Conservation (phyloP, 306 rosid species). For the Ormosia emarginata region DNA sequence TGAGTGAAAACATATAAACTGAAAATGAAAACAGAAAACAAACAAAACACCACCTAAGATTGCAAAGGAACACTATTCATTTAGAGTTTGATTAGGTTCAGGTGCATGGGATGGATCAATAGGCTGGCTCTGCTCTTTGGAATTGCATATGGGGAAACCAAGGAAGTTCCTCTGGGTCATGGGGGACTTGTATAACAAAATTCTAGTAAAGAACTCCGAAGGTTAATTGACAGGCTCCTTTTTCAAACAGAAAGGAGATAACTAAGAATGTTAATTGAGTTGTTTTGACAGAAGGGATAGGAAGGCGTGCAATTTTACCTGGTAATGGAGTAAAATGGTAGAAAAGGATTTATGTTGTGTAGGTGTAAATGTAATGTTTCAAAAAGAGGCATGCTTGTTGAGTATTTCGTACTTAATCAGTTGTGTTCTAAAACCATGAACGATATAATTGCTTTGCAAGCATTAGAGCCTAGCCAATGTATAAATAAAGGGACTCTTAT, state of each 20-base stretch:
- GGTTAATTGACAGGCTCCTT: conserved; percentile 5
- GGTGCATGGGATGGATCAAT: conserved; percentile 2
- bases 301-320: neutral
- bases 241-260: neutral
- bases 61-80: neutral
- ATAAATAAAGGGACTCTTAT: neutral
- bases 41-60: neutral
- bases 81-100: conserved; percentile 16
- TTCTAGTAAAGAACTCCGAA: neutral
- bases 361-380: conserved; percentile 10
- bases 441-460: neutral
- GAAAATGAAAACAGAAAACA: too few relatives aligned
- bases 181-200: neutral
- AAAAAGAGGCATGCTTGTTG: conserved; percentile 11
- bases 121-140: conserved; percentile 6
- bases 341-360: neutral
- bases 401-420: conserved; percentile 2
- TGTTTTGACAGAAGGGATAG: neutral
- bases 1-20: too few relatives aligned
- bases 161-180: conserved; percentile 8
- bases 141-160: conserved; percentile 7
- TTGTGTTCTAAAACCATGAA: neutral
- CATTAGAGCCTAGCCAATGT: neutral
- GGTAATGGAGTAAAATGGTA: conserved; percentile 2
- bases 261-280: neutral